Percentiles rank a stretch among this genome's conserved stretches.
phyloP scores from a whole-genome alignment of 305 asterid species.

The Plantago lanceolata region DNA sequence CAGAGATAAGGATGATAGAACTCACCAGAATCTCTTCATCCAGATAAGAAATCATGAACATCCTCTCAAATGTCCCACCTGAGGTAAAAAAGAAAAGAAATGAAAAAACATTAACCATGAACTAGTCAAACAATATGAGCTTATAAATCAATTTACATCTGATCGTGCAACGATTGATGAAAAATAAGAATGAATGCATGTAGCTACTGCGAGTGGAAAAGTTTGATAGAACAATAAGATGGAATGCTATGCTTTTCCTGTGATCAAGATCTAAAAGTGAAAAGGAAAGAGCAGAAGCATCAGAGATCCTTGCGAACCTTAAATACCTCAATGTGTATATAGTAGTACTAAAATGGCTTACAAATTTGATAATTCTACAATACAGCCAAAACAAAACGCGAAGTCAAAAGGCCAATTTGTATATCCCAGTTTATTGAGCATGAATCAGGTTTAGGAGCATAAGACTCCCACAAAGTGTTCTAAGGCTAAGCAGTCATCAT shows the following conservation, averaged over 20 bases:
- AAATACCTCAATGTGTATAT: neutral
- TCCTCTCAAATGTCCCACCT: conserved; percentile 59
- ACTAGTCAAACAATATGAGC: neutral
- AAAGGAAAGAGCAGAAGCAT: neutral
- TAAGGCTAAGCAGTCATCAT: neutral
- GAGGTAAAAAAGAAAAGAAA: conserved; percentile 24
- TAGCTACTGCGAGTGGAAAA: neutral
- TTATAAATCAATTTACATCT: neutral
- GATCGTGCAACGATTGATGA: neutral
- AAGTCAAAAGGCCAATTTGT: neutral
- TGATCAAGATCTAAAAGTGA: neutral
- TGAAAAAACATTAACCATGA: neutral
- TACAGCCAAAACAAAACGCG: neutral
- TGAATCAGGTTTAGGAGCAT: conserved; percentile 1
- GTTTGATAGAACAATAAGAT: neutral
- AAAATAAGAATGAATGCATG: neutral
- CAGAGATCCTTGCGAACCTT: neutral
- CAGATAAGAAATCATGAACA: conserved; percentile 71
- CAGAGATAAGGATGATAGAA: conserved; percentile 5
- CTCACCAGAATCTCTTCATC: conserved; percentile 80
- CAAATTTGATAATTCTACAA: neutral
- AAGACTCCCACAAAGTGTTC: neutral
- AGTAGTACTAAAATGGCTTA: neutral
- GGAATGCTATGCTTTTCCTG: neutral
- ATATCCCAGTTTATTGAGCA: neutral